Evolutionary conservation across 1,139 yeast species (phyloP), one percentile per base, ranked within the genome.

Genomic region (Hemisphaericaspora xylanilytica): DNA sequence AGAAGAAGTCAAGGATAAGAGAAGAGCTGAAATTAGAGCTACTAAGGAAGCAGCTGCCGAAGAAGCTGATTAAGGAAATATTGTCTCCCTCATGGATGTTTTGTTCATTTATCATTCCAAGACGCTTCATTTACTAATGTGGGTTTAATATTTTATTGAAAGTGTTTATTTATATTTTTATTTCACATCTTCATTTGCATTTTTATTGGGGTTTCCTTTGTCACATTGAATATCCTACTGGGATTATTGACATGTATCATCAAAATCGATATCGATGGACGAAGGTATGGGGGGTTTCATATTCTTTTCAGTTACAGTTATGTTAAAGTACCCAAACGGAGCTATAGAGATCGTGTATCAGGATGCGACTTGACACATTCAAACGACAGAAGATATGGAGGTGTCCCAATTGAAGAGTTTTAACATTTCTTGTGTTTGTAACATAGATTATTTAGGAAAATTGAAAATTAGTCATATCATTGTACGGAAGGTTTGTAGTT

Each of bases 1-100:
- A 61, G 76, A 79, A 53, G 75, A 73, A 42, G 67, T 73, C 50
- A 81, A 79, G 61, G 74, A 65, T 39, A 59, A 67, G 48, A 51
- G 51, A 46, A 58, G 52, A 43, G 51, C 49, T n/a, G 57, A 56
- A 40, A 51, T 53, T 11, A 29, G 32, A 29, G 32, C 32, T 6
- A 21, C 31, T 10, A 28, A 12, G 11, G 31, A 28, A 28, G 32
- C 32, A 10, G 32, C 32, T n/a, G 24, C 32, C n/a, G 32, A 18
- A 29, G 24, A 17, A 29, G 13, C 32, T 8, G 32, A 29, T 11
- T 29, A 29, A 18, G 12, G 16, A 24, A 18, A 11, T 15, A 17
- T 18, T n/a, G 12, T 12, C 18, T 29, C 18, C 8, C 32, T 9
- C 5, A 16, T 28, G 15, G 20, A n/a, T 14, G 15, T 28, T 15